Evolutionary conservation across 345 rosid genomes (phyloP), one percentile per base, ranked within the genome.

Genomic region (Bruguiera parviflora): DNA sequence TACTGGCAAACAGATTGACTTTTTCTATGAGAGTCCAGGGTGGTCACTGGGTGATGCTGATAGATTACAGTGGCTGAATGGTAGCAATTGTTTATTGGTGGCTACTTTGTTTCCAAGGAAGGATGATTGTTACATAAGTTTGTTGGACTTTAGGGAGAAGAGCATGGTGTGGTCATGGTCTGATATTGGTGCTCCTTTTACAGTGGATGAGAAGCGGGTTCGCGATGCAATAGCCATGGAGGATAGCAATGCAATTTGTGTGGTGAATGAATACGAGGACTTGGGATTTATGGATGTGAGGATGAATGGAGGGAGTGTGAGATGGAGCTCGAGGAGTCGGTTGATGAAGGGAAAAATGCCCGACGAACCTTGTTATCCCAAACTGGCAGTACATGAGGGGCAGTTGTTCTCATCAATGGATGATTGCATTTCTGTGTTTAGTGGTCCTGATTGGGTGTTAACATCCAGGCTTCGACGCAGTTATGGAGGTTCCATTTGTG

Each of bases 21-120:
- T 95, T 81, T 90, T 92, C 72, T 88, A 95, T 63, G 98, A 95
- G 43, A 75, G 84, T 61, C 85, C 88, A 0, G 93, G 92, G 29
- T 94, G 97, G 97, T 90, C 98, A 3, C 80, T 95, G 5, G 99
- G 99, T 18, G 98, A 95, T 69, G 99, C 97, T 2, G 99, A 92
- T 73, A 90, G 87, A 83, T 75, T 95, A 33, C 97, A 95, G 28
- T 95, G 98, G 96, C 24, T 95, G 55, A 75, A 81, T 47, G 88
- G 87, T 18, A 85, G 77, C 58, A 95, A 80, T 32, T 95, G 98
- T 70, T 80, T 95, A 66, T 75, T 95, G 70, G 98, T 95, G 18
- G 92, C 99, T 16, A 92, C 98, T 13, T 78, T 92, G 86, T 95
- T 95, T 74, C 99, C 98, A 0, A 90, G 99, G 53, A 95, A 90